phyloP scores from a whole-genome alignment of 2,329 filamentous ascomycete genomes.

The Cladophialophora chaetospira region DNA sequence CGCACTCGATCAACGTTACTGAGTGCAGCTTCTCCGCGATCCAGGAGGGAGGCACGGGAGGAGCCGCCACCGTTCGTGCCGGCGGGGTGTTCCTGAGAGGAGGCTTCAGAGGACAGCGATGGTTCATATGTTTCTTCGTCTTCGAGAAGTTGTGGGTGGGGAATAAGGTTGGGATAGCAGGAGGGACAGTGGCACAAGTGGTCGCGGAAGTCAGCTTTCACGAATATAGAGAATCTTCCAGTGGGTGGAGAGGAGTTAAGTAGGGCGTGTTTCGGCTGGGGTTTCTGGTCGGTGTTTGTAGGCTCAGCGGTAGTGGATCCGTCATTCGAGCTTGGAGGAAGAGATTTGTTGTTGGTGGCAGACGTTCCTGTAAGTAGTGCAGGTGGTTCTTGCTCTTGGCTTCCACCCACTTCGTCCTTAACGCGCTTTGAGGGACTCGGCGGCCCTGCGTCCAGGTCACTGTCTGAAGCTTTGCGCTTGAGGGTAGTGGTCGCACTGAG shows the following conservation, averaged over 20 bases:
- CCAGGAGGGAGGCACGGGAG: slow-evolving; percentile 79
- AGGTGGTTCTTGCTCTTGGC: slow-evolving; percentile 49
- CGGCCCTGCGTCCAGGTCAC: slow-evolving; percentile 25
- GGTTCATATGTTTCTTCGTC: slow-evolving; percentile 95
- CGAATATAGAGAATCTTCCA: slow-evolving; percentile 76
- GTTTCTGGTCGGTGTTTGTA: slow-evolving; percentile 25
- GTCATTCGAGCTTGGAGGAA: slow-evolving; percentile 5
- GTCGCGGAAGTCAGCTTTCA: slow-evolving; percentile 75
- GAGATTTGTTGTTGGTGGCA: slow-evolving; percentile 20
- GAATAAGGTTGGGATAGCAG: slow-evolving; percentile 74
- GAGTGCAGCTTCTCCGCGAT: slow-evolving; percentile 88
- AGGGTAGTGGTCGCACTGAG: slow-evolving; percentile 1
- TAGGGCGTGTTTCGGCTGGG: slow-evolving; percentile 62
- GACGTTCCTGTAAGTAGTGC: slow-evolving; percentile 36
- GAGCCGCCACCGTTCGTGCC: slow-evolving; percentile 42
- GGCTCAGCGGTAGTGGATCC: slow-evolving; percentile 21
- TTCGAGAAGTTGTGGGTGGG: slow-evolving; percentile 80
- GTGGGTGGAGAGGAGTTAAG: slow-evolving; percentile 58
- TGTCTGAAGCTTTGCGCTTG: slow-evolving; percentile 50
- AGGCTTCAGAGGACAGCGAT: slow-evolving; percentile 68
- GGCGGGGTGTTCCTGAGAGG: slow-evolving; percentile 50
- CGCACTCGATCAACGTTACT: slow-evolving; percentile 89
- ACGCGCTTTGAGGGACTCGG: slow-evolving; percentile 60
- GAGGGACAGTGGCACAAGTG: slow-evolving; percentile 76
- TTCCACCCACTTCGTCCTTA: slow-evolving; percentile 57